Evolutionary conservation across 1,284 basidiomycete genomes (phyloP).

Genomic region (Entoloma clypeatum): DNA sequence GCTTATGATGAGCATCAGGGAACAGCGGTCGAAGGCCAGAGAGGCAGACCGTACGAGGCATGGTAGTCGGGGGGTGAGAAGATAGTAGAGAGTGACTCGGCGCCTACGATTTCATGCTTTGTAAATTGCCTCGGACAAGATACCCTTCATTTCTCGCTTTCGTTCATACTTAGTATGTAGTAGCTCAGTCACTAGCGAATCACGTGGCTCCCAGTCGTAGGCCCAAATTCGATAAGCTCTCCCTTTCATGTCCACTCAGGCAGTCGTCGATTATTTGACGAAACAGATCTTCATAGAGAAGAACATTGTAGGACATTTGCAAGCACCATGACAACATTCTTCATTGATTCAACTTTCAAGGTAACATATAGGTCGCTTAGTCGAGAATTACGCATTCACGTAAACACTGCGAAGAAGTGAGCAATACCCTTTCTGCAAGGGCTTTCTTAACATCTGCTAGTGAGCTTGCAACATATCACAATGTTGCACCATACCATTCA

Average conservation of each 20-base stretch:
- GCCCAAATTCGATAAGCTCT: no score
- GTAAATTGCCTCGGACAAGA: no score
- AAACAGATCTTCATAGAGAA: constrained; percentile 33
- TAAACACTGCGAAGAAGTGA: constrained; percentile 72
- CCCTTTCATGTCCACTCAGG: constrained; percentile 16
- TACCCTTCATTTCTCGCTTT: constrained; percentile 4
- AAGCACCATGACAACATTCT: neutral
- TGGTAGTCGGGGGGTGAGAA: constrained; percentile 1
- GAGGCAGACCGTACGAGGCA: constrained; percentile 28
- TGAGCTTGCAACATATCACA: constrained; percentile 57
- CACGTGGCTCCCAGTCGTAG: no score
- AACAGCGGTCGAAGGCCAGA: constrained; percentile 49
- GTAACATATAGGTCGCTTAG: constrained; percentile 74
- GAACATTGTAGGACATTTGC: constrained; percentile 47
- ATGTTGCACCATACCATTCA: constrained; percentile 36
- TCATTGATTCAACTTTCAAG: constrained; percentile 30
- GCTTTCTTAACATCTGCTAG: constrained; percentile 31
- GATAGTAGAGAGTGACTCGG: no score
- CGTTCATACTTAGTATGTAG: neutral
- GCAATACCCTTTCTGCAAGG: constrained; percentile 16
- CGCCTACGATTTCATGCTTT: neutral
- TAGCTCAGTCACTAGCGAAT: no score
- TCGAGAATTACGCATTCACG: constrained; percentile 61
- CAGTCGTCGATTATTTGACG: constrained; percentile 19
- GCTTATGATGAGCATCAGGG: constrained; percentile 62